Conservation (phyloP, 306 rosid species). For the Vigna reflexopilosa region DNA sequence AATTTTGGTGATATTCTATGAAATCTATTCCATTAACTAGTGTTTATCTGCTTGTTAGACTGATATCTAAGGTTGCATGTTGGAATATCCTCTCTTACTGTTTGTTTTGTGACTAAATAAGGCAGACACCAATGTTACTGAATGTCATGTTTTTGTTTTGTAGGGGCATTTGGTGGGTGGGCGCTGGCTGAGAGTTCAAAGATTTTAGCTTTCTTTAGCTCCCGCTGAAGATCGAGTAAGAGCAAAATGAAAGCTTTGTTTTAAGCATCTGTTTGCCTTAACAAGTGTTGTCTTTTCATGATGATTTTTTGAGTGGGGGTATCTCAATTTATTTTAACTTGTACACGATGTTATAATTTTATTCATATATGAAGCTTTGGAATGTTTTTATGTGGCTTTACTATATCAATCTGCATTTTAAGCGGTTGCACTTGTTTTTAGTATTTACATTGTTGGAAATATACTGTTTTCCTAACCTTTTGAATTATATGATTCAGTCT, state of each 20-base stretch:
- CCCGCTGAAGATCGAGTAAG: conserved; percentile 1
- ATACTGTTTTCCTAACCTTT: background rate
- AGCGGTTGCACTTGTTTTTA: background rate
- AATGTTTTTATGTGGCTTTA: background rate
- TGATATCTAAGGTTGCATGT: conserved; percentile 32
- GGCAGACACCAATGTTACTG: conserved; percentile 26
- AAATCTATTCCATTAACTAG: background rate
- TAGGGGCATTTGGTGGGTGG: conserved; percentile 6
- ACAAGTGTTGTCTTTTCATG: background rate
- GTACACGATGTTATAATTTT: background rate
- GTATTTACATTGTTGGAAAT: background rate
- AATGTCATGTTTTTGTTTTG: conserved; percentile 20
- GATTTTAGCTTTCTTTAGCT: conserved; percentile 1
- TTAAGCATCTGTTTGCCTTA: background rate
- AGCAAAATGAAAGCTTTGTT: conserved; percentile 2
- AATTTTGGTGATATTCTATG: conserved; percentile 2
- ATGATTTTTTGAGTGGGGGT: background rate
- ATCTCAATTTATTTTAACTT: background rate
- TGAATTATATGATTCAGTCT: background rate
- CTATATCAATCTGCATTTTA: background rate
- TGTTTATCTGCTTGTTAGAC: background rate
- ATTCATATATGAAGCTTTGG: background rate
- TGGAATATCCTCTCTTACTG: conserved; percentile 12
- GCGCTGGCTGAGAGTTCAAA: conserved; percentile 12
- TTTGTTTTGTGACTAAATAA: conserved; percentile 13